These are phyloP conservation scores for Pleomassaria siparia DNA, from an alignment of 2,329 filamentous ascomycete genomes.

Conservation along the genomic window DNA sequence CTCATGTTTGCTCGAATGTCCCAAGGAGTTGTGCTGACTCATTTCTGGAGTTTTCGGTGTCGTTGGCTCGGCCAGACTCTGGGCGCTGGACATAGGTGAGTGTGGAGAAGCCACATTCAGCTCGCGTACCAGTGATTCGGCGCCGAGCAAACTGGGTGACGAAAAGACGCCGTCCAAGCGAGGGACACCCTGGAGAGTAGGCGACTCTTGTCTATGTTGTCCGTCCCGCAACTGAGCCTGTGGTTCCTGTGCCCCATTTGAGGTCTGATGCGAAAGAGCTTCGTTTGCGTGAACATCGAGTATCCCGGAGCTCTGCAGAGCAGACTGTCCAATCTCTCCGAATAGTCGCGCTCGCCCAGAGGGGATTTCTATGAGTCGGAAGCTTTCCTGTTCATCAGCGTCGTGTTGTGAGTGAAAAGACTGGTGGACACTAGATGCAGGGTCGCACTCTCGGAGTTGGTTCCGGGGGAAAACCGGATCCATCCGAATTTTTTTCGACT, in stretches of 20 bases:
- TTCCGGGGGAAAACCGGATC: conserved; percentile 42
- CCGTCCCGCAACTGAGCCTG: not conserved
- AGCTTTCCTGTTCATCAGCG: conserved; percentile 26
- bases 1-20: conserved; percentile 22
- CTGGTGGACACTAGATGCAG: conserved; percentile 42
- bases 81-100: conserved; percentile 40
- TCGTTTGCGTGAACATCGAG: conserved; percentile 38
- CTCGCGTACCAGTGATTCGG: conserved; percentile 52
- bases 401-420: conserved; percentile 34
- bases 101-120: conserved; percentile 52
- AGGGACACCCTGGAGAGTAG: conserved; percentile 4
- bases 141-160: conserved; percentile 48
- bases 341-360: conserved; percentile 52
- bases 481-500: conserved; percentile 50
- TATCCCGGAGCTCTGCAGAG: conserved; percentile 55
- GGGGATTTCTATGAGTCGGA: conserved; percentile 24
- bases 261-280: conserved; percentile 28
- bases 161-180: conserved; percentile 29
- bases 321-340: conserved; percentile 61
- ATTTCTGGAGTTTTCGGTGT: conserved; percentile 43
- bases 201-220: not conserved
- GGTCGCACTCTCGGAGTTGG: conserved; percentile 39
- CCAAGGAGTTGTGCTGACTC: conserved; percentile 35
- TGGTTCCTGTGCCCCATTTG: conserved; percentile 10
- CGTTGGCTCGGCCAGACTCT: conserved; percentile 39